Evolutionary conservation across 1,139 yeast genomes (phyloP).

Genomic region (Blastobotrys petasosporus): DNA sequence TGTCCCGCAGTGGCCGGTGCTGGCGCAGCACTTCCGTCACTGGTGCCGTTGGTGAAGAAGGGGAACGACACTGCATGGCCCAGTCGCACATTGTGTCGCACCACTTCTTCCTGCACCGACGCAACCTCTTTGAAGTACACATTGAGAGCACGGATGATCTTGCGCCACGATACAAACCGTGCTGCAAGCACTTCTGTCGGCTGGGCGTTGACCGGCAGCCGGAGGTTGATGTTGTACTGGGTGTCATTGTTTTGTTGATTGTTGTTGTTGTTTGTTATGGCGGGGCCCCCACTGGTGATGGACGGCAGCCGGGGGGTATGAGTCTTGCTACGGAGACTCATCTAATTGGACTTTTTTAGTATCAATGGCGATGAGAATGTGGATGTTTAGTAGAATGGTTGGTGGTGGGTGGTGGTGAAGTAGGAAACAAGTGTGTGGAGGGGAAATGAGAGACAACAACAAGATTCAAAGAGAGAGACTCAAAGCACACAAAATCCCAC

Average conservation of each 20-base stretch:
- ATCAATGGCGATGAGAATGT: too few relatives aligned
- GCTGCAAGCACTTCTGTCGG: constrained; percentile 86
- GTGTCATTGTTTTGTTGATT: not conserved
- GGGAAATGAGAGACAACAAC: too few relatives aligned
- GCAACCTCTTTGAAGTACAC: constrained; percentile 74
- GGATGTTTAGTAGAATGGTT: too few relatives aligned
- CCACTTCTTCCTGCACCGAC: constrained; percentile 79
- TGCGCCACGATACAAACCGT: constrained; percentile 83
- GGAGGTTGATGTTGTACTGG: constrained; percentile 5
- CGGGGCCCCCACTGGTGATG: not conserved
- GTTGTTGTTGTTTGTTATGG: not conserved
- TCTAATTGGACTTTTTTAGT: too few relatives aligned
- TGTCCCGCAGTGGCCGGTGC: too few relatives aligned
- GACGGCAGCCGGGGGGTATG: too few relatives aligned
- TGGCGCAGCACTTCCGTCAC: constrained; percentile 13
- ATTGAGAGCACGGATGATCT: constrained; percentile 65
- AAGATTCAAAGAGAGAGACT: too few relatives aligned
- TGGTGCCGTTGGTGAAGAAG: constrained; percentile 35
- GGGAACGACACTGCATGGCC: constrained; percentile 72
- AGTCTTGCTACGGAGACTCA: too few relatives aligned
- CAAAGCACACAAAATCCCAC: too few relatives aligned
- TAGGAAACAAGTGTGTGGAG: too few relatives aligned
- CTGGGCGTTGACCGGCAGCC: constrained; percentile 50
- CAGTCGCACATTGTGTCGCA: constrained; percentile 73
- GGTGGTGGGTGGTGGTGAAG: too few relatives aligned